Evolutionary conservation across 2,329 filamentous ascomycete species (phyloP), one percentile per base, ranked within the genome.

Genomic region (Akanthomyces dipterigenus): DNA sequence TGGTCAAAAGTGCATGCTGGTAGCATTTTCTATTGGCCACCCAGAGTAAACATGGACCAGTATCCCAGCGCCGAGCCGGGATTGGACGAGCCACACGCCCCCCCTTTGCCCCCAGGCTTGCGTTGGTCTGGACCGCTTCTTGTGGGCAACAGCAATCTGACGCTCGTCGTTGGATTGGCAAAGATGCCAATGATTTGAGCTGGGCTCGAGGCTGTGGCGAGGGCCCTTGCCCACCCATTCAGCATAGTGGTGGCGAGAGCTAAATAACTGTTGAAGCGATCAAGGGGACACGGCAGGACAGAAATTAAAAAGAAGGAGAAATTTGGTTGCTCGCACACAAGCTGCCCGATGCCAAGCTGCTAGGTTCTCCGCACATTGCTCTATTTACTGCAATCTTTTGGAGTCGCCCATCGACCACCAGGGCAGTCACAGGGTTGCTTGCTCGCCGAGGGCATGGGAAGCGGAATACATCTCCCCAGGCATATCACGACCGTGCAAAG

Each of bases 71-170:
- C 20, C 16, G 18, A 28, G 28, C 54, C 54, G 28, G 54, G 42
- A 28, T 22, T 46, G 16, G 24, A 34, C 12, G n/a, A 56, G 31
- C 38, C 54, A 56, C 54, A 56, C 42, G 11, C 42, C 54, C 28
- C 54, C 40, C 28, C 28, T 22, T 26, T 46, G 3, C 43, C 22
- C 22, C 20, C 50, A 34, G 28, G 26, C 50, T 43, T 58, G 55
- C 42, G 55, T 26, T 43, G 61, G 43, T 60, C 61, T 55, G 42
- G 55, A 60, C 61, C 50, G 45, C 57, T 31, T 46, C 40, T n/a
- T 22, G 31, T n/a, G 53, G 42, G n/a, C 24, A 34, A 24, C 24
- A 34, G 26, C 43, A 50, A 51, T 49, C 51, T 49, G 36, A 16
- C 36, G 36, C 9, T 56, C 20, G 36, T 16, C 12, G 20, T n/a